Base-by-base conservation (phyloP, 1,139 yeast genomes). In the Suhomyces atakaporum region DNA sequence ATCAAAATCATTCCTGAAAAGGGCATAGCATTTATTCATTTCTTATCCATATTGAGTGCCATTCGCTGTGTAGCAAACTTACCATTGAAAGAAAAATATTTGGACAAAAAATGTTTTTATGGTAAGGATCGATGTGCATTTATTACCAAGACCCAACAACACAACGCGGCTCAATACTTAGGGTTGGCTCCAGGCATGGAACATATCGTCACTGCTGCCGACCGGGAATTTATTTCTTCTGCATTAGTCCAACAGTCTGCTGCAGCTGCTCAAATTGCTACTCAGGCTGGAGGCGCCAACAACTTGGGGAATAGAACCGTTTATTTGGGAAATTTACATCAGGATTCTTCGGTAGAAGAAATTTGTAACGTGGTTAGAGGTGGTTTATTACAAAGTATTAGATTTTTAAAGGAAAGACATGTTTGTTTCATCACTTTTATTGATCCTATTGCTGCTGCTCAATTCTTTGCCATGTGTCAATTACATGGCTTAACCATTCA, bases 311-410 rank as follows among this genome's bases (percentile, higher is more conserved):
- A 92, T 60, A 75, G 98, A 58, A 89, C 97, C 0, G 90, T 92
- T 18, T 90, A 88, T 57, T 69, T 92, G 46, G 96, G 97, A 13
- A 86, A 84, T 53, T 73, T 92, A 43, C 95, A 90, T 47, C 85
- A 84, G 38, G 90, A 84, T 39, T 83, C 95, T 7, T 82, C 89
- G 8, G 79, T 84, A 24, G 97, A 90, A 62, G 97, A 92, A 54
- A 81, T 92, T 35, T 92, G 97, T 67, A 92, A 92, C 57, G 88
- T 83, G 28, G 90, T 92, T 20, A 78, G 97, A 49, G 97, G 97
- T 27, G 98, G 98, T 3, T 69, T 87, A 32, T 68, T 92, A 43
- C 96, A 84, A 58, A 76, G 77, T 47, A 74, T 84, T 40, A 70
- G 87, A 48, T 80, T 81, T 49, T 75, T 90, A 41, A 79, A 81